Base-by-base conservation (phyloP, 164 flowering plant genomes). In the Magnolia officinalis region DNA sequence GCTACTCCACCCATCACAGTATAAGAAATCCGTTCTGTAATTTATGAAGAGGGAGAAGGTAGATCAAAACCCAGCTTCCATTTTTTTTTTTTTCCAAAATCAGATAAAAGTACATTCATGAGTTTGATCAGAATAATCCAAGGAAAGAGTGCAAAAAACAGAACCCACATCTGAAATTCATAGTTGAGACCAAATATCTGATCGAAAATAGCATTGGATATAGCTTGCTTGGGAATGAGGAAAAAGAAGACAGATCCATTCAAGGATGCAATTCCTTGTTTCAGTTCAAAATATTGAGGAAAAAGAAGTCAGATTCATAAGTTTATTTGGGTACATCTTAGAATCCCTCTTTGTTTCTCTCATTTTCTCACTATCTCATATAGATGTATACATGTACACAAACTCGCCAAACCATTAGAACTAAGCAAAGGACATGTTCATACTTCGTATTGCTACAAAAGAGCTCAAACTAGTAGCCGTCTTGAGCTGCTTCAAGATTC, bases 271-370 rank as follows among this genome's bases (percentile, higher is more conserved):
- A 37, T 37, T 37, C 45, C 45, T 37, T 5, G 45, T 13, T n/a
- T 50, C 9, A 4, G 45, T 14, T 61, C 19, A 49, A 61, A 24
- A 16, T 18, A 11, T 14, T 14, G 19, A n/a, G 20, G 64, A 13
- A 52, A 72, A 72, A 72, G 20, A 72, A 50, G 50, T 75, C n/a
- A 37, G 67, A 63, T 70, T 70, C 58, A 45, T 55, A 70, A 70
- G 63, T 59, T 76, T 76, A 70, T 70, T 59, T 63, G 59, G 29
- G 16, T 69, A 75, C 77, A 75, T 68, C 72, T 67, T 72, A 75
- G 63, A 10, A 64, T 49, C 52, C 72, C 50, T 70, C 16, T 61
- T 50, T 52, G 29, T 70, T 29, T 61, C 68, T 75, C 68, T 59
- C 21, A 50, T 67, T 24, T 37, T 18, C 63, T 18, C 23, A n/a